Percentiles rank a stretch among this genome's conserved stretches.
Evolutionary conservation across 305 asterid genomes (phyloP).

Genomic region (Solanum hybrid): DNA sequence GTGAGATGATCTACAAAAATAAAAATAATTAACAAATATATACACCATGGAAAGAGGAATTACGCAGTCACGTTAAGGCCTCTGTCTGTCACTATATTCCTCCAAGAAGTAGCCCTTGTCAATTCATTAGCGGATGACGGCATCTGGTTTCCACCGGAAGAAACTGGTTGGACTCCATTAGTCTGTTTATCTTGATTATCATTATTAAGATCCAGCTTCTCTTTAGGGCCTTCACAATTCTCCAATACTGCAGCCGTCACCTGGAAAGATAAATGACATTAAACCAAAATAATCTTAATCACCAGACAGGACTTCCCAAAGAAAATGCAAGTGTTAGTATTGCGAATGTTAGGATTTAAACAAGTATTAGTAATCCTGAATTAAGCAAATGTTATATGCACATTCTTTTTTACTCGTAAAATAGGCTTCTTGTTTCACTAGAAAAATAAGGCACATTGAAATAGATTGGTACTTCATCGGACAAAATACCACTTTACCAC

Average conservation of each 20-base stretch:
- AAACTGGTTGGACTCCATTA: not conserved
- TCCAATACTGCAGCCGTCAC: conserved; percentile 69
- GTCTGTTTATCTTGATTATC: conserved; percentile 14
- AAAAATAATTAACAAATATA: conserved; percentile 4
- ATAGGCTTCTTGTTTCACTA: not conserved
- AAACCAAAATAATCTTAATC: not conserved
- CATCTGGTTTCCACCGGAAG: conserved; percentile 21
- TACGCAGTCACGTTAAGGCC: conserved; percentile 45
- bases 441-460: not conserved
- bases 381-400: not conserved
- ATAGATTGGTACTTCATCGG: not conserved
- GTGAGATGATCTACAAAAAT: conserved; percentile 9
- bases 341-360: not conserved
- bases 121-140: conserved; percentile 26
- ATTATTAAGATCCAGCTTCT: conserved; percentile 21
- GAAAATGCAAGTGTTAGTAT: not conserved
- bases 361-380: not conserved
- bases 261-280: conserved; percentile 39
- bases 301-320: not conserved
- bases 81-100: conserved; percentile 50
- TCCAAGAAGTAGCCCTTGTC: conserved; percentile 58
- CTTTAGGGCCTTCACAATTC: conserved; percentile 35
- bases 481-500: not conserved
- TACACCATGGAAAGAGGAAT: conserved; percentile 19
- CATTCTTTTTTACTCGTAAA: not conserved